Evolutionary conservation across 1,284 basidiomycete genomes (phyloP).

Genomic region (Phylloboletellus chloephorus): DNA sequence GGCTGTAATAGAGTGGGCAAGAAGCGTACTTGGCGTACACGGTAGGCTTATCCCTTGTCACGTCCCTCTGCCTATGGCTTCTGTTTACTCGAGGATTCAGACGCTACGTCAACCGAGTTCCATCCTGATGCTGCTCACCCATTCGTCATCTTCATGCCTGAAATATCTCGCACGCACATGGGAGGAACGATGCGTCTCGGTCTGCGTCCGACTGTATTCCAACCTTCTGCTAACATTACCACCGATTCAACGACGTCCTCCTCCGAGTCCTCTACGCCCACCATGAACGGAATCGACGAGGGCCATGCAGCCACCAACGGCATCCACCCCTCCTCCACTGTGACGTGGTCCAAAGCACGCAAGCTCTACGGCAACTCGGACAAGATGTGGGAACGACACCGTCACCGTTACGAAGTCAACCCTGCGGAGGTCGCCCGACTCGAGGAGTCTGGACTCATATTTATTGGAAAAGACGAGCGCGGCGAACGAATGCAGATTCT

Average conservation of each 20-base stretch:
- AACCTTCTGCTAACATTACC: constrained; percentile 32
- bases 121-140: constrained; percentile 55
- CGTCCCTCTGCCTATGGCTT: constrained; percentile 4
- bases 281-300: constrained; percentile 5
- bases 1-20: constrained; percentile 92
- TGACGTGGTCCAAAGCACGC: constrained; percentile 64
- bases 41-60: constrained; percentile 40
- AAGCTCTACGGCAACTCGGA: constrained; percentile 81
- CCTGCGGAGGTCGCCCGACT: constrained; percentile 79
- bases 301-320: constrained; percentile 19
- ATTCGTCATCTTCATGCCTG: constrained; percentile 97
- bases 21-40: constrained; percentile 75
- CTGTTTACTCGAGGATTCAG: constrained; percentile 35
- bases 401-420: constrained; percentile 97
- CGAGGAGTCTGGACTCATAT: constrained; percentile 69
- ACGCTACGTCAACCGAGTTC: constrained; percentile 89
- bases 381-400: constrained; percentile 94
- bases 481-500: constrained; percentile 98
- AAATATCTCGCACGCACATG: constrained; percentile 96
- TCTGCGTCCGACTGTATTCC: constrained; percentile 89
- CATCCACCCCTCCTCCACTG: constrained; percentile 37
- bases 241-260: constrained; percentile 13
- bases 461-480: constrained; percentile 91
- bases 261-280: constrained; percentile 9
- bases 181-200: constrained; percentile 98